phyloP scores from a whole-genome alignment of 2,329 filamentous ascomycete genomes.

The Colletotrichum sp. region DNA sequence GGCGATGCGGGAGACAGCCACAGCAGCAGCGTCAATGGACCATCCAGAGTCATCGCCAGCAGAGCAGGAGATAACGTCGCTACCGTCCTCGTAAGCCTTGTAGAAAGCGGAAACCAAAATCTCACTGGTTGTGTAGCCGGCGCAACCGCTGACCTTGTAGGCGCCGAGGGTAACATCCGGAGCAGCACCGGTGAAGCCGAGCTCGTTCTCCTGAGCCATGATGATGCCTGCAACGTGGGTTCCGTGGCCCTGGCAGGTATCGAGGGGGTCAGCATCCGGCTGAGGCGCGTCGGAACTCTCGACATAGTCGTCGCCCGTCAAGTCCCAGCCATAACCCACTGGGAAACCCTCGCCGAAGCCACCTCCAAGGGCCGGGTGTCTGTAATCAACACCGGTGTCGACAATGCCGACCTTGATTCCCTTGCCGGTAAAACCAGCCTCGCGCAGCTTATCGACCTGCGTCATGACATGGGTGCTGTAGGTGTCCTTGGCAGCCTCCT shows the following conservation, averaged over 20 bases:
- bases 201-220: constrained; percentile 43
- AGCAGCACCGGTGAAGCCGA: constrained; percentile 44
- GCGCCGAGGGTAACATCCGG: constrained; percentile 44
- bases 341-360: constrained; percentile 56
- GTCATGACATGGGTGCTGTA: constrained; percentile 34
- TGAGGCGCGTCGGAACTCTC: constrained; percentile 29
- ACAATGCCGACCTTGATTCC: constrained; percentile 49
- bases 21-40: constrained; percentile 28
- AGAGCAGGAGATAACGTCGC: constrained; percentile 36
- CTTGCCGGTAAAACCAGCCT: constrained; percentile 48
- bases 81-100: constrained; percentile 46
- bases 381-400: constrained; percentile 51
- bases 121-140: constrained; percentile 39
- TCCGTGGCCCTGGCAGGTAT: constrained; percentile 45
- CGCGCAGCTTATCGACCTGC: constrained; percentile 45
- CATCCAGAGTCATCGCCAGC: constrained; percentile 31
- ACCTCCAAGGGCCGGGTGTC: constrained; percentile 55
- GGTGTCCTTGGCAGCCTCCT: neutral
- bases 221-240: constrained; percentile 53
- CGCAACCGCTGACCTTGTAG: constrained; percentile 44
- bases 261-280: constrained; percentile 45
- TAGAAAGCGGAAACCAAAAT: constrained; percentile 46
- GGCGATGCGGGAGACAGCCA: constrained; percentile 31
- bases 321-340: constrained; percentile 51
- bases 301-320: constrained; percentile 45